Percentiles rank a stretch among this genome's conserved stretches.
Conservation (phyloP, 257 asterid species). For the Lithospermum erythrorhizon region DNA sequence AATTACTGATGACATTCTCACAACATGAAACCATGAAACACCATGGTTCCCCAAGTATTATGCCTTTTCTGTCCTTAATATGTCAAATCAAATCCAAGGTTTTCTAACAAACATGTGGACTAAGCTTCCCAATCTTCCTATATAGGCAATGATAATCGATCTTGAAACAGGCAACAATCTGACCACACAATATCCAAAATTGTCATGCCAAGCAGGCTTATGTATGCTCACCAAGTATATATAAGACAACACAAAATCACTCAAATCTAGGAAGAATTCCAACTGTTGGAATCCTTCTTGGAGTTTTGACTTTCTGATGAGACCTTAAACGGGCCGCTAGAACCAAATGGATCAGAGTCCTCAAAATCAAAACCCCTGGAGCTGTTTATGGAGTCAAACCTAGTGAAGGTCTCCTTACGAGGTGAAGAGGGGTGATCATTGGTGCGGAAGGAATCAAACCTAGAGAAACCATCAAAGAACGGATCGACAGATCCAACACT, state of each 20-base stretch:
- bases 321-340: slow-evolving; percentile 83
- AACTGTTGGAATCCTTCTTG: slow-evolving; percentile 35
- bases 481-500: slow-evolving; percentile 51
- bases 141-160: not conserved
- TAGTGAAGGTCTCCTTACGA: slow-evolving; percentile 38
- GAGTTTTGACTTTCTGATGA: slow-evolving; percentile 45
- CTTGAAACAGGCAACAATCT: too few relatives aligned
- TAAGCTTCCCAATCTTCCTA: not conserved
- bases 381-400: slow-evolving; percentile 84
- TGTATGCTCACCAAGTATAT: not conserved
- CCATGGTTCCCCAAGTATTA: not conserved
- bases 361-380: slow-evolving; percentile 60
- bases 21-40: not conserved
- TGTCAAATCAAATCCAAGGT: not conserved
- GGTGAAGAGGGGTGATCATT: slow-evolving; percentile 50
- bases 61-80: not conserved
- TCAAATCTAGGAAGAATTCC: slow-evolving; percentile 29
- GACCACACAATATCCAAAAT: not conserved
- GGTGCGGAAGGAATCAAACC: slow-evolving; percentile 63
- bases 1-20: not conserved
- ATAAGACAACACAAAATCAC: not conserved
- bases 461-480: slow-evolving; percentile 58
- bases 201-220: not conserved
- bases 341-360: slow-evolving; percentile 81
- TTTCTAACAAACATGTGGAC: not conserved